Evolutionary conservation across 306 rosid species (phyloP).

Genomic region (Fagus sylvatica): DNA sequence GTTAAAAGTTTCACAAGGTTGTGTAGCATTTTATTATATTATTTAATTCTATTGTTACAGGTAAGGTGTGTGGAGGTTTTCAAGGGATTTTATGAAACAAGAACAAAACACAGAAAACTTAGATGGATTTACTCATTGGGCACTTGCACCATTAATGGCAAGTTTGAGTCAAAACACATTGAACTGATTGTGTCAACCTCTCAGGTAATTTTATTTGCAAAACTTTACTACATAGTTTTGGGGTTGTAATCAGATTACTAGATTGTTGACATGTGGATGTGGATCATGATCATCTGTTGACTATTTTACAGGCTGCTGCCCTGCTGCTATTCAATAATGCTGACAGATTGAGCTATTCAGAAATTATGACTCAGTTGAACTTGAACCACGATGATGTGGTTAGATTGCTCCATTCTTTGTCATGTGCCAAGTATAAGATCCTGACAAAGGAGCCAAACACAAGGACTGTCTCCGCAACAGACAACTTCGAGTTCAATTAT

Average conservation of each 20-base stretch:
- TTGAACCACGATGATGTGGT: slow-evolving; percentile 62
- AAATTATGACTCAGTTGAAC: slow-evolving; percentile 77
- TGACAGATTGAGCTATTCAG: slow-evolving; percentile 74
- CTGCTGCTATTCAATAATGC: slow-evolving; percentile 74
- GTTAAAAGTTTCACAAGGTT: slow-evolving; percentile 8
- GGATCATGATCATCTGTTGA: slow-evolving; percentile 5
- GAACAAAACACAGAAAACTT: slow-evolving; percentile 72
- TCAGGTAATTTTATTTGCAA: slow-evolving; percentile 46
- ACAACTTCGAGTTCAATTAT: slow-evolving; percentile 67
- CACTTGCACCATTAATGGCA: slow-evolving; percentile 65
- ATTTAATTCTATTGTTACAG: slow-evolving; percentile 37
- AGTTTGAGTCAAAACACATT: slow-evolving; percentile 66
- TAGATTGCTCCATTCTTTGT: slow-evolving; percentile 76
- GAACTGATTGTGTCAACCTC: slow-evolving; percentile 82
- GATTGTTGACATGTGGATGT: not conserved
- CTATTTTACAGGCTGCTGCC: slow-evolving; percentile 68
- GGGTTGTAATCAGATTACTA: not conserved
- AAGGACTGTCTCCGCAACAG: slow-evolving; percentile 52
- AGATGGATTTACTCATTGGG: slow-evolving; percentile 93
- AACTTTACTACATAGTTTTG: not conserved
- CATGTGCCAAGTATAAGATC: slow-evolving; percentile 84
- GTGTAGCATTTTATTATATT: not conserved
- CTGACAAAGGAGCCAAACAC: slow-evolving; percentile 70
- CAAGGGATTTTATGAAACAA: slow-evolving; percentile 65
- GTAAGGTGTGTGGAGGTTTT: slow-evolving; percentile 85